These are phyloP conservation scores for Quercus phellos DNA, from an alignment of 331 rosid species.

Conservation along the genomic window DNA sequence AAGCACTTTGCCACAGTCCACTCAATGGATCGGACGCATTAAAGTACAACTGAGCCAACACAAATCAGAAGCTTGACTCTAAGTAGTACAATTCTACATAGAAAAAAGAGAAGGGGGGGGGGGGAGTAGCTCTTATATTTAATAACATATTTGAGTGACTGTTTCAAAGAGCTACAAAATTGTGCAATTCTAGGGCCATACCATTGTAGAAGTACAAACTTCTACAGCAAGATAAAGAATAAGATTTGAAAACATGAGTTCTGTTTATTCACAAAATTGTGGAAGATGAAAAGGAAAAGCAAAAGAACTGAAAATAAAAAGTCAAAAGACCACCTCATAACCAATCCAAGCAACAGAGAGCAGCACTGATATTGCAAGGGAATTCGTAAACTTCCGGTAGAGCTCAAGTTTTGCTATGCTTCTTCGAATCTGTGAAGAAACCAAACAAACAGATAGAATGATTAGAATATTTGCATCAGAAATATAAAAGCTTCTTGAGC, in stretches of 20 bases:
- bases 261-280: neutral
- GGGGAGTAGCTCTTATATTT: neutral
- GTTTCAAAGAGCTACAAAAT: neutral
- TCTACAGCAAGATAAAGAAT: neutral
- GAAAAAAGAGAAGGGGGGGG: neutral
- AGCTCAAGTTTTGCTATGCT: conserved; percentile 70
- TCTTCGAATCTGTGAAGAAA: conserved; percentile 50
- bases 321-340: conserved; percentile 52
- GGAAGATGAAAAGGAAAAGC: neutral
- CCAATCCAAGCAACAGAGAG: conserved; percentile 81
- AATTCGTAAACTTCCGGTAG: conserved; percentile 78
- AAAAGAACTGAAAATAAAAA: neutral
- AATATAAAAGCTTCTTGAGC: too few species aligned
- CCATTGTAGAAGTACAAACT: too few species aligned
- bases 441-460: conserved; percentile 2
- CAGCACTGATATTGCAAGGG: conserved; percentile 73
- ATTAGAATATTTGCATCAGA: neutral
- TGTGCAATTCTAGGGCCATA: neutral
- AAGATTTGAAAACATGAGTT: too few species aligned
- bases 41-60: conserved; percentile 69
- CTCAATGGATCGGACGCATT: conserved; percentile 74
- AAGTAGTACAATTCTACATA: neutral
- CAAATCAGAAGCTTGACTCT: conserved; percentile 13
- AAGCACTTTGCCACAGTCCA: conserved; percentile 74
- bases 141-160: neutral